Evolutionary conservation across 148 eudicot genomes (phyloP).

Genomic region (Silene conica): DNA sequence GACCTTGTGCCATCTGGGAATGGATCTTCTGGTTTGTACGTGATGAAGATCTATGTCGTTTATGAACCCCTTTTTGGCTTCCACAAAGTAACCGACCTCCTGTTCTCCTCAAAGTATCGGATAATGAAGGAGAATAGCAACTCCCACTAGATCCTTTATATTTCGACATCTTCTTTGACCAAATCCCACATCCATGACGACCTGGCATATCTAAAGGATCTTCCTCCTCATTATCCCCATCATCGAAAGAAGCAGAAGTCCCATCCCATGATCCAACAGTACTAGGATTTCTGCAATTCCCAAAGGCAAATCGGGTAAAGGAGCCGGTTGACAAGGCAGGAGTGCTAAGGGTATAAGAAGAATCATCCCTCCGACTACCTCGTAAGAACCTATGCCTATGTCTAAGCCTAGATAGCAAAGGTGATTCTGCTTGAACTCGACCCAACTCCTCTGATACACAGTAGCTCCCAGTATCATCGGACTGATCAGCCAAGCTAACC

Average conservation of each 20-base stretch:
- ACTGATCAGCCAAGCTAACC: slow-evolving; percentile 56
- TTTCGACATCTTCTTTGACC: slow-evolving; percentile 87
- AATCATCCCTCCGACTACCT: slow-evolving; percentile 61
- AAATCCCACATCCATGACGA: slow-evolving; percentile 85
- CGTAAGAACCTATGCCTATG: slow-evolving; percentile 48
- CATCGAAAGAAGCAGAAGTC: slow-evolving; percentile 58
- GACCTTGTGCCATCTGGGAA: slow-evolving; percentile 53
- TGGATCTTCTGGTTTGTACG: slow-evolving; percentile 42
- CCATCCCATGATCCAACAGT: slow-evolving; percentile 88
- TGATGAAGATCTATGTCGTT: slow-evolving; percentile 39
- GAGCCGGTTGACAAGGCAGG: slow-evolving; percentile 92
- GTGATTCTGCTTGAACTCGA: slow-evolving; percentile 47
- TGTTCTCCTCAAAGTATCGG: slow-evolving; percentile 74
- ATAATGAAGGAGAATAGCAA: slow-evolving; percentile 81
- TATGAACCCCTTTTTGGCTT: slow-evolving; percentile 39
- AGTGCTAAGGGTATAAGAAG: slow-evolving; percentile 71
- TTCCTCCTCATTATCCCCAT: slow-evolving; percentile 60
- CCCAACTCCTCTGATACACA: slow-evolving; percentile 56
- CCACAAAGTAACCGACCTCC: slow-evolving; percentile 75
- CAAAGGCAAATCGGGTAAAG: slow-evolving; percentile 48
- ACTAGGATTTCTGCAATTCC: slow-evolving; percentile 52
- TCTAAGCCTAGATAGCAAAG: slow-evolving; percentile 64
- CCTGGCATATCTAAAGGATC: slow-evolving; percentile 65
- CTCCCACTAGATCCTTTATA: slow-evolving; percentile 56
- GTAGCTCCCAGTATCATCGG: slow-evolving; percentile 60